Evolutionary conservation across 352 stramenopile genomes (phyloP).

Genomic region (Phytophthora hibernalis): DNA sequence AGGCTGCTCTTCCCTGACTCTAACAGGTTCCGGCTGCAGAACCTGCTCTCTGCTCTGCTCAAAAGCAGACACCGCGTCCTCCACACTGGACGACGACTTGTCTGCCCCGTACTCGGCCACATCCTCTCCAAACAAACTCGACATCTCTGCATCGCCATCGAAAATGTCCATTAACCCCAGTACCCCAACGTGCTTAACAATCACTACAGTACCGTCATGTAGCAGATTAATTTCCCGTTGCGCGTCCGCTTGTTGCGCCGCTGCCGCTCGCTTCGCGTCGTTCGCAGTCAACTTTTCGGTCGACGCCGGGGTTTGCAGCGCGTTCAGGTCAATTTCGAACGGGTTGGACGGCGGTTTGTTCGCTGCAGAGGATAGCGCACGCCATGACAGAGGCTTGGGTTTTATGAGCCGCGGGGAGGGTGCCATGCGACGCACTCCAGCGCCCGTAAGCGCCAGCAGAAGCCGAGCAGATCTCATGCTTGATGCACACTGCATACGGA

Average conservation of each 20-base stretch:
- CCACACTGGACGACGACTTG: conserved; percentile 9
- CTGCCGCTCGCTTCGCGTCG: conserved; percentile 25
- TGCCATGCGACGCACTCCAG: not conserved
- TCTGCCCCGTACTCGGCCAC: conserved; percentile 43
- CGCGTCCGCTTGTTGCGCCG: conserved; percentile 26
- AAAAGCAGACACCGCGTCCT: conserved; percentile 9
- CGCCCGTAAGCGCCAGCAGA: conserved; percentile 9
- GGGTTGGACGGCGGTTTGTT: conserved; percentile 36
- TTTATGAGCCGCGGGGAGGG: not conserved
- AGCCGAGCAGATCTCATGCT: conserved; percentile 12
- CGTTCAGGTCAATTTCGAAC: conserved; percentile 65
- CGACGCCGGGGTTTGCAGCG: conserved; percentile 9
- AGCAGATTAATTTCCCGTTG: conserved; percentile 51
- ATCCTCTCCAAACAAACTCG: conserved; percentile 54
- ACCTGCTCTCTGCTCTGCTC: not conserved
- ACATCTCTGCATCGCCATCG: conserved; percentile 46
- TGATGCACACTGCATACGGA: no score
- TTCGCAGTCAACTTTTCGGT: conserved; percentile 19
- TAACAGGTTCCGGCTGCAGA: not conserved
- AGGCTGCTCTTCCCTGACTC: not conserved
- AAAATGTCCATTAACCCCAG: not conserved
- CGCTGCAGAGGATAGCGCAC: conserved; percentile 7
- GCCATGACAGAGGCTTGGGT: not conserved
- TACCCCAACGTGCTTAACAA: not conserved
- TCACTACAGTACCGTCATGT: conserved; percentile 41